Percentiles rank a stretch among this genome's conserved stretches.
phyloP scores from a whole-genome alignment of 306 rosid genomes.

The Dalbergia cultrata region DNA sequence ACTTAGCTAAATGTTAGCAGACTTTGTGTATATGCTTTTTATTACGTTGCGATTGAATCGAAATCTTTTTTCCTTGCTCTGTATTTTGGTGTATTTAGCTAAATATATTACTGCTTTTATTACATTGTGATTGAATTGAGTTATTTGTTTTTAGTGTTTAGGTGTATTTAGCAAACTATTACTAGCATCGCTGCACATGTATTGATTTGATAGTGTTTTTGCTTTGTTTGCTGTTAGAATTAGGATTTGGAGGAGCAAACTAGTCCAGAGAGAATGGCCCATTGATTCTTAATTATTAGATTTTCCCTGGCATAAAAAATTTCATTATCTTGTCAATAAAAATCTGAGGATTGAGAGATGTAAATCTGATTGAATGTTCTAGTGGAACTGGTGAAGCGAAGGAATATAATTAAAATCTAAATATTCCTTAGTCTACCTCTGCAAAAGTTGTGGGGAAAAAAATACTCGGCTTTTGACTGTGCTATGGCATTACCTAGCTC shows the following conservation, averaged over 20 bases:
- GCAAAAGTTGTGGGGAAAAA: background rate
- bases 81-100: background rate
- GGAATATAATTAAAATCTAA: slow-evolving; percentile 6
- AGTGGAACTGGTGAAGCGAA: background rate
- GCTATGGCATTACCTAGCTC: slow-evolving; percentile 34
- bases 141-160: background rate
- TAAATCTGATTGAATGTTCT: slow-evolving; percentile 29
- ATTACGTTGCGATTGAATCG: background rate
- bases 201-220: too few species aligned
- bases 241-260: background rate
- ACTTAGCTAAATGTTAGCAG: background rate
- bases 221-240: background rate
- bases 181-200: background rate
- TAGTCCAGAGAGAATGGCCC: background rate
- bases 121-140: background rate
- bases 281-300: background rate
- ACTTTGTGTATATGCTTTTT: too few species aligned
- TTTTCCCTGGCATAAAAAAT: background rate
- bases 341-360: background rate
- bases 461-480: background rate
- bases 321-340: background rate
- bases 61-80: background rate
- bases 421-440: background rate
- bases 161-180: background rate
- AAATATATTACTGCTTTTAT: too few species aligned